Evolutionary conservation across 1,284 basidiomycete genomes (phyloP).

Genomic region (Cystobasidium sp.): DNA sequence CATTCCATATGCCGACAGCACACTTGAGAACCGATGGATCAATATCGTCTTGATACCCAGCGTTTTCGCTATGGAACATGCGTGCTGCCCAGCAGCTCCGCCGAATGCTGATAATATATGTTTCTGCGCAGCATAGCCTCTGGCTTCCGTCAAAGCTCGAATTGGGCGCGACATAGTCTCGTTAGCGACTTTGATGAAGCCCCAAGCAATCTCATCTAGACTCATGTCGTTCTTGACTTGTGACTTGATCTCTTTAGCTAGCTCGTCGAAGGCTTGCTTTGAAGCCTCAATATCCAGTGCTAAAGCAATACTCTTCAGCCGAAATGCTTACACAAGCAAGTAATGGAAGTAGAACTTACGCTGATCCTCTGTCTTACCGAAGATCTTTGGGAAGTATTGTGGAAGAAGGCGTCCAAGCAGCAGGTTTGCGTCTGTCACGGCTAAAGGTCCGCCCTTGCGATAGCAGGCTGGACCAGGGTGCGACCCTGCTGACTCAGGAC

Average conservation of each 20-base stretch:
- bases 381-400: constrained; percentile 68
- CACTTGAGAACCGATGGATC: constrained; percentile 82
- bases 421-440: constrained; percentile 85
- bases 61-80: constrained; percentile 79
- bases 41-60: constrained; percentile 82
- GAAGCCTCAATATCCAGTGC: constrained; percentile 74
- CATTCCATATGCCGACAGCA: constrained; percentile 86
- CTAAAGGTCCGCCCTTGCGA: constrained; percentile 76
- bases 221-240: constrained; percentile 59
- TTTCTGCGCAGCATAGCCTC: constrained; percentile 47
- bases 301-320: background rate
- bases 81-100: constrained; percentile 77
- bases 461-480: constrained; percentile 62
- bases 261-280: constrained; percentile 66
- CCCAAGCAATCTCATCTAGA: constrained; percentile 86
- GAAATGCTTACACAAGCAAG: background rate
- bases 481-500: constrained; percentile 66
- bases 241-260: constrained; percentile 70
- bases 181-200: constrained; percentile 59
- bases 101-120: constrained; percentile 48
- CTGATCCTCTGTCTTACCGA: constrained; percentile 81
- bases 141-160: constrained; percentile 50
- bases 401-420: constrained; percentile 80
- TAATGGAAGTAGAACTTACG: constrained; percentile 48
- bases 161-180: constrained; percentile 49